Conservation (phyloP, 306 rosid species). For the Quercus parvula region DNA sequence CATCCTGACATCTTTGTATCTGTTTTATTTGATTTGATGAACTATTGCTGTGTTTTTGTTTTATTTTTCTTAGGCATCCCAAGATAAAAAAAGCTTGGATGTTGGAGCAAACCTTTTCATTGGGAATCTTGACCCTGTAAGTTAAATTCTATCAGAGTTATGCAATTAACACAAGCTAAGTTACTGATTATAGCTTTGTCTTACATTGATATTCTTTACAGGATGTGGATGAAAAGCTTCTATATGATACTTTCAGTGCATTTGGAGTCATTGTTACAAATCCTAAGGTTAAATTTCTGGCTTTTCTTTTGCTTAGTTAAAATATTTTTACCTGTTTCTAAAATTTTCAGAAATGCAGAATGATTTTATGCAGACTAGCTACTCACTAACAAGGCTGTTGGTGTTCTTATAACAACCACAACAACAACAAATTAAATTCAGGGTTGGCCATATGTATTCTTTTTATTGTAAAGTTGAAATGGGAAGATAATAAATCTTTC, state of each 20-base stretch:
- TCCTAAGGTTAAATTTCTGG: constrained; percentile 65
- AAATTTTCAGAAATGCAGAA: not conserved
- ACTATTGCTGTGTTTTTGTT: constrained; percentile 5
- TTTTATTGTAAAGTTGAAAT: not conserved
- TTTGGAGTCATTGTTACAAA: constrained; percentile 97
- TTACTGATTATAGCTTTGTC: constrained; percentile 7
- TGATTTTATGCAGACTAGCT: not conserved
- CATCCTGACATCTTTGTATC: not conserved
- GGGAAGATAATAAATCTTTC: not conserved
- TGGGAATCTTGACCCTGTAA: constrained; percentile 94
- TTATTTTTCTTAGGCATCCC: constrained; percentile 70
- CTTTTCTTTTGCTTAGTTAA: constrained; percentile 4
- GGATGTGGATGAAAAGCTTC: constrained; percentile 99
- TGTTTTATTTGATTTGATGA: constrained; percentile 1
- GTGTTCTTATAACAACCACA: not conserved
- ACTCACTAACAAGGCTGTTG: not conserved
- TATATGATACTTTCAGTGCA: constrained; percentile 96
- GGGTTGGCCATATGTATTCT: not conserved
- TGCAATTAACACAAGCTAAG: not conserved
- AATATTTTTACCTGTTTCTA: not conserved
- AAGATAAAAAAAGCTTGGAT: constrained; percentile 96
- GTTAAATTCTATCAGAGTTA: constrained; percentile 21
- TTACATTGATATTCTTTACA: constrained; percentile 31
- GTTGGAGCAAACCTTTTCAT: constrained; percentile 97
- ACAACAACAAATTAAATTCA: too few species aligned